phyloP scores from a whole-genome alignment of 371 early-diverging fungal genomes.

The Zancudomyces culisetae region DNA sequence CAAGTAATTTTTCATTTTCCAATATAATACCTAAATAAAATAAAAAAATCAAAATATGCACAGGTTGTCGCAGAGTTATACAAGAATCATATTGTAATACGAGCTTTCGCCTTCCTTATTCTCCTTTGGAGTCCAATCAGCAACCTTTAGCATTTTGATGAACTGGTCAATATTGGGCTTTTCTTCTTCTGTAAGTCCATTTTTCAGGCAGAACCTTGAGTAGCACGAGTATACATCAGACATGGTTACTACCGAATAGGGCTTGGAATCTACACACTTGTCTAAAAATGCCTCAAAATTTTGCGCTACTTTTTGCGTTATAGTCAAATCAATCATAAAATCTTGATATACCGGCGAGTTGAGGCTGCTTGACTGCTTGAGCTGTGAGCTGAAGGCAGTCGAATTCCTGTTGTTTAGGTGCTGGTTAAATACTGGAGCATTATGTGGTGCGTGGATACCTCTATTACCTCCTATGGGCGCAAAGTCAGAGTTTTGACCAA shows the following conservation, averaged over 20 bases:
- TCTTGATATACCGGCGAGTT: slow-evolving; percentile 1
- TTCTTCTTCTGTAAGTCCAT: slow-evolving; percentile 16
- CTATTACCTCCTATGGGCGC: not conserved
- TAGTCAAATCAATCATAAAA: not conserved
- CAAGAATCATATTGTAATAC: slow-evolving; percentile 2
- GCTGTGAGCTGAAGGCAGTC: not conserved
- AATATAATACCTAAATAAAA: no score
- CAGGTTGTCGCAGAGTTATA: no score
- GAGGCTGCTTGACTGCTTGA: not conserved
- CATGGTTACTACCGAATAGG: slow-evolving; percentile 16
- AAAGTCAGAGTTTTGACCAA: not conserved
- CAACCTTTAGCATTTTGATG: slow-evolving; percentile 15
- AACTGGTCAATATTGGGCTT: slow-evolving; percentile 20
- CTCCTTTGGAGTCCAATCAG: slow-evolving; percentile 24
- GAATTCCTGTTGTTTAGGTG: no score
- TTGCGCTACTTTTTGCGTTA: not conserved
- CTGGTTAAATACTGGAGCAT: not conserved
- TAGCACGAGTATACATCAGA: slow-evolving; percentile 13
- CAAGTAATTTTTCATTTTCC: no score
- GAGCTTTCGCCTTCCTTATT: slow-evolving; percentile 11
- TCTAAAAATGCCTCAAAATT: slow-evolving; percentile 21
- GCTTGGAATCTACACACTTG: slow-evolving; percentile 25
- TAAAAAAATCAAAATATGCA: no score
- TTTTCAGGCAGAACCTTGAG: slow-evolving; percentile 21
- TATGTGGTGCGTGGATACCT: no score